phyloP scores from a whole-genome alignment of 257 asterid species.

The Solanum microdontum region DNA sequence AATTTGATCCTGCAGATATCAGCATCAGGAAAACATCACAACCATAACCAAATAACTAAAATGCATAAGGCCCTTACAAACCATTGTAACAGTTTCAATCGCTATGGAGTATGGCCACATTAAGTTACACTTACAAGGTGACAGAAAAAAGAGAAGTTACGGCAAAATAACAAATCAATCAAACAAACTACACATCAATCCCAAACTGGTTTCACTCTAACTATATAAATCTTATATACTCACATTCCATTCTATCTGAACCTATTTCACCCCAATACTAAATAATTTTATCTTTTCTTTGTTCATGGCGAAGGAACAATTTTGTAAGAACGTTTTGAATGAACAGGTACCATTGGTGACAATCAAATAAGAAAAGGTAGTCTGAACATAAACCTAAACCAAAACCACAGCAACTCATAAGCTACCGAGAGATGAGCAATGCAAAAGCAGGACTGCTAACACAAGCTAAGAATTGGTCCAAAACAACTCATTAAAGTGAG shows the following conservation, averaged over 20 bases:
- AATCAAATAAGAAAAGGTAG: background rate
- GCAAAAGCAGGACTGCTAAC: background rate
- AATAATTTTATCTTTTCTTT: background rate
- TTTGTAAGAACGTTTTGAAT: background rate
- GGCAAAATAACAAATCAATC: background rate
- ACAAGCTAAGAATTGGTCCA: background rate
- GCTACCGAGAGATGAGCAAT: background rate
- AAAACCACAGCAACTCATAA: background rate
- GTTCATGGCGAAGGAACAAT: background rate
- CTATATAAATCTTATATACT: background rate
- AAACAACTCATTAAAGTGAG: background rate
- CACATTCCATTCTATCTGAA: background rate
- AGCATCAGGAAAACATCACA: background rate
- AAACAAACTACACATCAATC: background rate
- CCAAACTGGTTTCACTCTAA: background rate
- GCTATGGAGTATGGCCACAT: background rate
- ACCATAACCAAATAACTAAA: background rate
- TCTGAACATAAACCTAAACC: background rate
- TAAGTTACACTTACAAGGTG: background rate
- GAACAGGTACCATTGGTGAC: background rate
- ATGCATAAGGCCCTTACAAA: background rate
- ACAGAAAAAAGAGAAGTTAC: background rate
- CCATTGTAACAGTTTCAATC: background rate
- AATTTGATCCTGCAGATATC: slow-evolving; percentile 29
- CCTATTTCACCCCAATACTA: background rate